phyloP scores from a whole-genome alignment of 441 rosid species.

The Aleurites moluccanus region DNA sequence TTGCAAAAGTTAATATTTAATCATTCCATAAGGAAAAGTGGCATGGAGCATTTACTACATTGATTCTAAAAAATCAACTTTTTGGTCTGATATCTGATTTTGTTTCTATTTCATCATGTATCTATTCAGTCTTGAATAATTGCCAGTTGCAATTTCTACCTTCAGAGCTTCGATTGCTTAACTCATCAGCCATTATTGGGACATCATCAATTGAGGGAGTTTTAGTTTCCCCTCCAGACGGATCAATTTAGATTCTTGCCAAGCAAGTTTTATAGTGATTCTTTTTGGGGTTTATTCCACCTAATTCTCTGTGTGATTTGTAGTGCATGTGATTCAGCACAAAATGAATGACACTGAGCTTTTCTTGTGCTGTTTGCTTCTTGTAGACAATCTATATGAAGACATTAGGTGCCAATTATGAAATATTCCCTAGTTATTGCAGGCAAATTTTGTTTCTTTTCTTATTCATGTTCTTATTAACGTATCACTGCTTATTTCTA shows the following conservation, averaged over 20 bases:
- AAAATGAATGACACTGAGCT: not conserved
- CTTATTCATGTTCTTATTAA: not conserved
- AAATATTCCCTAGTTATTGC: not conserved
- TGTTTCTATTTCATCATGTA: not conserved
- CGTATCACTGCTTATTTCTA: slow-evolving; percentile 1
- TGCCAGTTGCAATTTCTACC: not conserved
- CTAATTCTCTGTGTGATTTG: not conserved
- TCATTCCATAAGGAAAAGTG: not conserved
- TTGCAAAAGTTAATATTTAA: not conserved
- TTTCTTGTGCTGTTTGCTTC: not conserved
- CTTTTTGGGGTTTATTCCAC: not conserved
- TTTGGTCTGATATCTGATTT: not conserved
- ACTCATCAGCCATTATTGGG: not conserved
- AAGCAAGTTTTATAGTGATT: not conserved
- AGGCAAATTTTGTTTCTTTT: not conserved
- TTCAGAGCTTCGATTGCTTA: not conserved
- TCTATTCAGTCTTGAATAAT: not conserved
- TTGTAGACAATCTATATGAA: not conserved
- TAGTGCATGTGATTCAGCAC: not conserved
- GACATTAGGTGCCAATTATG: not conserved
- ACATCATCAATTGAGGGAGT: not conserved
- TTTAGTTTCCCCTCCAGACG: too few relatives aligned
- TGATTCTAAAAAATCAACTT: not conserved
- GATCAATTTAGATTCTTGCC: not conserved
- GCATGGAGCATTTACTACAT: not conserved